A percentile compares a stretch with the other conserved stretches of the same genome.
phyloP scores from a whole-genome alignment of 805 yeast genomes.

The Cyberlindnera suaveolens region DNA sequence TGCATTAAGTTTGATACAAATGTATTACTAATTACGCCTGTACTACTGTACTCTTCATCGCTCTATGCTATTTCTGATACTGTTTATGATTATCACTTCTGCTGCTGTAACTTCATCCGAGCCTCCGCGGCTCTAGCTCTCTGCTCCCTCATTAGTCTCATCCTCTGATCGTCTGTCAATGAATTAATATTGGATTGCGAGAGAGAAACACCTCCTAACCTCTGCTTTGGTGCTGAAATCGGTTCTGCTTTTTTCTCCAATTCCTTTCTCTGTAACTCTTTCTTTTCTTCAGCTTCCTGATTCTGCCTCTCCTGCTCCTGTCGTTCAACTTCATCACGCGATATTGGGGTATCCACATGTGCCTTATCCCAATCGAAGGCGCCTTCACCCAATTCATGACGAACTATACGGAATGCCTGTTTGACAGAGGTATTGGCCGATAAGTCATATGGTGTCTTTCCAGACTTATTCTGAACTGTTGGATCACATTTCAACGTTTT shows the following conservation, averaged over 20 bases:
- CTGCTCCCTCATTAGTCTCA: slow-evolving; percentile 84
- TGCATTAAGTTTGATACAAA: background rate
- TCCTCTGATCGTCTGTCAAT: slow-evolving; percentile 65
- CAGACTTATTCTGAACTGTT: slow-evolving; percentile 40
- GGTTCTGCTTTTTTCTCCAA: slow-evolving; percentile 29
- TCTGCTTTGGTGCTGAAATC: slow-evolving; percentile 31
- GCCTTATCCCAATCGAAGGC: slow-evolving; percentile 65
- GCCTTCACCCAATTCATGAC: slow-evolving; percentile 63
- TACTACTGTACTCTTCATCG: background rate
- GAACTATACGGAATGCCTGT: slow-evolving; percentile 59
- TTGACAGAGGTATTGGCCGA: slow-evolving; percentile 40
- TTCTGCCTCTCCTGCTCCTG: slow-evolving; percentile 30
- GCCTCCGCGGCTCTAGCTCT: slow-evolving; percentile 97
- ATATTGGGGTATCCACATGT: slow-evolving; percentile 54
- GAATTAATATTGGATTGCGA: slow-evolving; percentile 46
- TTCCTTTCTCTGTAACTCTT: slow-evolving; percentile 36
- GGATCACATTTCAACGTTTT: slow-evolving; percentile 70
- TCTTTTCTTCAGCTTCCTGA: slow-evolving; percentile 33
- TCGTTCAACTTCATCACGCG: slow-evolving; percentile 49
- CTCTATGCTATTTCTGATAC: too few species aligned
- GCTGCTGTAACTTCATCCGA: slow-evolving; percentile 39
- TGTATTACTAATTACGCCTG: background rate
- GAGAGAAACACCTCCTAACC: slow-evolving; percentile 24
- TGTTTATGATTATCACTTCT: background rate
- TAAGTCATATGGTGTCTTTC: slow-evolving; percentile 66